Evolutionary conservation across 1,284 basidiomycete genomes (phyloP).

Genomic region (Phellopilus nigrolimitatus): DNA sequence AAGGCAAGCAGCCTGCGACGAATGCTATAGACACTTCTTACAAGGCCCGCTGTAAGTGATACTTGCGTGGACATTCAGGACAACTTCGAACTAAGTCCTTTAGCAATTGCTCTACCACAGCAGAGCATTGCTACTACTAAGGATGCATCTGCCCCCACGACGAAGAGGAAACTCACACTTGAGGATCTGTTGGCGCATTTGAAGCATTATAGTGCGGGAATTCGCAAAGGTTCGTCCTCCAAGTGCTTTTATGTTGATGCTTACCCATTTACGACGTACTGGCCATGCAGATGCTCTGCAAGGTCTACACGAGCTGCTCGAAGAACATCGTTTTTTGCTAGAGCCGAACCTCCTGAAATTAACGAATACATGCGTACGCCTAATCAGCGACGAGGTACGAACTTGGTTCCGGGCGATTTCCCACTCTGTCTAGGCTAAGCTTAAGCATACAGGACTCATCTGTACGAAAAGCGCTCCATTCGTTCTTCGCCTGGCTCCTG

Average conservation of each 20-base stretch:
- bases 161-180: conserved; percentile 72
- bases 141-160: conserved; percentile 56
- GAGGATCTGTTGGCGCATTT: conserved; percentile 75
- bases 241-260: conserved; percentile 3
- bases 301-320: conserved; percentile 78
- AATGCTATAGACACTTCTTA: conserved; percentile 96
- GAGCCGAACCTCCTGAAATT: conserved; percentile 57
- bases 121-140: conserved; percentile 69
- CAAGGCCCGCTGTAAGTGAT: conserved; percentile 76
- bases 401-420: too few relatives aligned
- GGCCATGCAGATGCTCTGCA: conserved; percentile 64
- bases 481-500: conserved; percentile 70
- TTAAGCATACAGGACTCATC: conserved; percentile 46
- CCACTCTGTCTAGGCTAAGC: neutral
- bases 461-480: conserved; percentile 57
- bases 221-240: conserved; percentile 57
- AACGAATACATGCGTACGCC: conserved; percentile 61
- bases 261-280: neutral
- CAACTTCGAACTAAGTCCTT: conserved; percentile 11
- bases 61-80: conserved; percentile 15
- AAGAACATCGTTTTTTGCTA: conserved; percentile 56
- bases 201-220: conserved; percentile 78
- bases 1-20: conserved; percentile 77
- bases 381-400: conserved; percentile 79
- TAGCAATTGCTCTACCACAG: conserved; percentile 86